A percentile compares a stretch with the other conserved stretches of the same genome.
These are phyloP conservation scores for Tolypocladium tropicale DNA, from an alignment of 2,329 filamentous ascomycete species.

Conservation along the genomic window DNA sequence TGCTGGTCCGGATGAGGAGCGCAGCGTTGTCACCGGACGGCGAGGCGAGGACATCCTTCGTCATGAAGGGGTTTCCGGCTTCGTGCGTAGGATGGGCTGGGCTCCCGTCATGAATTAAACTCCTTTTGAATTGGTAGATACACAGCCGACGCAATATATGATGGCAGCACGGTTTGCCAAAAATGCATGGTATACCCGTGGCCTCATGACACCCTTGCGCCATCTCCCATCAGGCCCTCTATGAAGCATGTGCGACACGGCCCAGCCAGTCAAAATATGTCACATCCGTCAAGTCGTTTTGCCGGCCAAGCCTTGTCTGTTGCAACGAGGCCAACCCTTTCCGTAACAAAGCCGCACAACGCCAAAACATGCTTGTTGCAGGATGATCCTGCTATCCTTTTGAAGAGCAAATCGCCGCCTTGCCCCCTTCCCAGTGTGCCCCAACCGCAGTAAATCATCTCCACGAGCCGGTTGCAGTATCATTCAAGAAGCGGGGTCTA, in stretches of 20 bases:
- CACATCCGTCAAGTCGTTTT: not conserved
- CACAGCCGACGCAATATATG: not conserved
- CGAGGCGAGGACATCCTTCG: slow-evolving; percentile 46
- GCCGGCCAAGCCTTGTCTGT: not conserved
- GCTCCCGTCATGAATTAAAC: slow-evolving; percentile 28
- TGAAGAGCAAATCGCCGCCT: not conserved
- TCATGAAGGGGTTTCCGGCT: slow-evolving; percentile 50
- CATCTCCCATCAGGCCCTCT: not conserved
- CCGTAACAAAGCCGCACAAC: slow-evolving; percentile 13
- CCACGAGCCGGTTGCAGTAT: not conserved
- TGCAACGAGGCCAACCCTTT: not conserved
- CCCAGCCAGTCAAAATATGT: not conserved
- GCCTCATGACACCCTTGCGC: not conserved
- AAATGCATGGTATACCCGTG: not conserved
- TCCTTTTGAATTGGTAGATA: not conserved
- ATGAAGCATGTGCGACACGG: not conserved
- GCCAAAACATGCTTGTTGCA: slow-evolving; percentile 18
- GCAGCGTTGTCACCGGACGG: slow-evolving; percentile 57
- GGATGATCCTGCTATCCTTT: slow-evolving; percentile 7
- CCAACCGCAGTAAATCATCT: not conserved
- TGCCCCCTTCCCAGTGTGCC: not conserved
- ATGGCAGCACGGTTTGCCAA: not conserved
- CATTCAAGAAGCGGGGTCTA: not conserved
- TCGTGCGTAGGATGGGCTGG: slow-evolving; percentile 51
- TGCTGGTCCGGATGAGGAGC: slow-evolving; percentile 47